These are phyloP conservation scores for Penicillium hesseltinei DNA, from an alignment of 2,329 filamentous ascomycete species.

Conservation along the genomic window DNA sequence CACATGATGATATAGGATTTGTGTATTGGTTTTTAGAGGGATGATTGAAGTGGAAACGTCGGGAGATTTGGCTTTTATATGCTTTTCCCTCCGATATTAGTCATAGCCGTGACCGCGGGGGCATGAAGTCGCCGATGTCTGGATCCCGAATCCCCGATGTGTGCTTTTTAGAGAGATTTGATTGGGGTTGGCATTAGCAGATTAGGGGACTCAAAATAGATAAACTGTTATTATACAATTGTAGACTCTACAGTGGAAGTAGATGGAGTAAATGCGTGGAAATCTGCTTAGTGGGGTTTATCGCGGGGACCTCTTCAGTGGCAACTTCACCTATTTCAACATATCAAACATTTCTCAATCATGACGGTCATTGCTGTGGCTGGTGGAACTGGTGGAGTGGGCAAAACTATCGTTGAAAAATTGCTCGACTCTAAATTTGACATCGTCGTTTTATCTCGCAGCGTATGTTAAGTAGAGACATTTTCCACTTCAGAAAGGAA, in stretches of 20 bases:
- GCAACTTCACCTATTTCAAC: neutral
- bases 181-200: neutral
- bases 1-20: constrained; percentile 55
- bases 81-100: constrained; percentile 19
- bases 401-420: constrained; percentile 48
- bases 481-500: neutral
- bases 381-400: constrained; percentile 49
- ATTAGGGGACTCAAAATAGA: neutral
- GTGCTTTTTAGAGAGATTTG: neutral
- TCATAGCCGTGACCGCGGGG: constrained; percentile 15
- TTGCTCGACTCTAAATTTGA: constrained; percentile 37
- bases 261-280: neutral
- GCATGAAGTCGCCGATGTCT: constrained; percentile 18
- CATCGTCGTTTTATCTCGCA: constrained; percentile 45
- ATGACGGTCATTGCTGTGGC: constrained; percentile 49
- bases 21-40: neutral
- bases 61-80: constrained; percentile 19
- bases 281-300: neutral
- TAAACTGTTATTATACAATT: neutral
- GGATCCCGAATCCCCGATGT: constrained; percentile 28
- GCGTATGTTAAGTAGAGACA: constrained; percentile 28
- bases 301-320: constrained; percentile 1
- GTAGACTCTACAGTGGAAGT: neutral
- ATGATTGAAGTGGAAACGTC: neutral
- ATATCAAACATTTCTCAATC: neutral